Evolutionary conservation across 495 filamentous ascomycete species (phyloP).

Genomic region (Cryomyces antarcticus): DNA sequence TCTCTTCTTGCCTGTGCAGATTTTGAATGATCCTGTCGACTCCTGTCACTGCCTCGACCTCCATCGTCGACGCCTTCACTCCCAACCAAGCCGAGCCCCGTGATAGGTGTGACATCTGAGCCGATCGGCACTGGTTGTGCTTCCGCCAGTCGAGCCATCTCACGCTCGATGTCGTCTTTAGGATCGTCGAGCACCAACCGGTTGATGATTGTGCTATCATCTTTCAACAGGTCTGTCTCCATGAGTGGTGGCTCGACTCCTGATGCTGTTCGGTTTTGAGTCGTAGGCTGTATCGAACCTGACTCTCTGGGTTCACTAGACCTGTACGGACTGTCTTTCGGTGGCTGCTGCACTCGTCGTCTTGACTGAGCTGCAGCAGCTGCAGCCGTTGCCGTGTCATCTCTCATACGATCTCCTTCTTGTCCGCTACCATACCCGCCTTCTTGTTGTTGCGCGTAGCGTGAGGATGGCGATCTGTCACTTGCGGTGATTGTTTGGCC

Average conservation of each 20-base stretch:
- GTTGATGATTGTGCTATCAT: conserved; percentile 55
- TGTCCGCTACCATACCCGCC: conserved; percentile 7
- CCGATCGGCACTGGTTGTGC: conserved; percentile 30
- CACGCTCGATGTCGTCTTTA: conserved; percentile 55
- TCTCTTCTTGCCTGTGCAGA: conserved; percentile 41
- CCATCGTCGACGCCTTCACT: conserved; percentile 40
- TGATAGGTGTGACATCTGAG: conserved; percentile 28
- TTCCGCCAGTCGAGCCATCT: conserved; percentile 48
- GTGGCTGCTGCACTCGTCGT: conserved; percentile 25
- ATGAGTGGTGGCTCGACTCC: conserved; percentile 17
- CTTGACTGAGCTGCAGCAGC: conserved; percentile 26
- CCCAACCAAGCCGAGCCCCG: conserved; percentile 33
- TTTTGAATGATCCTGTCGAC: conserved; percentile 56
- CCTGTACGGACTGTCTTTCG: conserved; percentile 25
- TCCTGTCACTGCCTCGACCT: conserved; percentile 37
- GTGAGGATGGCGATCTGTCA: not conserved
- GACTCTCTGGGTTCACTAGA: conserved; percentile 10
- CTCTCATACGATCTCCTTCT: conserved; percentile 11
- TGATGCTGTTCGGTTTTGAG: conserved; percentile 23
- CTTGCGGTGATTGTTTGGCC: not conserved
- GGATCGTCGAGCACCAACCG: conserved; percentile 62
- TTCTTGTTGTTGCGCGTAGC: not conserved
- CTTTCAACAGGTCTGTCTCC: conserved; percentile 32
- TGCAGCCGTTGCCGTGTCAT: conserved; percentile 19
- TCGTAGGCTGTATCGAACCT: conserved; percentile 12